Percentiles rank a stretch among this genome's conserved stretches.
Evolutionary conservation across 768 basidiomycete genomes (phyloP).

Genomic region (Leccinum aurantiacum): DNA sequence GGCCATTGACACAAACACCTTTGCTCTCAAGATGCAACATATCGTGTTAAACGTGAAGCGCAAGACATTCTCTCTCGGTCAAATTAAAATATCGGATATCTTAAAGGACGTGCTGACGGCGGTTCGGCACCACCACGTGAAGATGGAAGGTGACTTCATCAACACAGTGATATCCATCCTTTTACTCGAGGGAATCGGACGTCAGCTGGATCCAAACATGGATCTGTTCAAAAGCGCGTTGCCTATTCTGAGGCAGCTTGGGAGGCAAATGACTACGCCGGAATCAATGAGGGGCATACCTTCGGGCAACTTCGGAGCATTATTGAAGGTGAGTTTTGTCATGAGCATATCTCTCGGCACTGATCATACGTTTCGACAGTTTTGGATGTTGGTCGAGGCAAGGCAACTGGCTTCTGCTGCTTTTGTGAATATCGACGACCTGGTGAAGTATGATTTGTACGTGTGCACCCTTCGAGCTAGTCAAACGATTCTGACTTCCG

Average conservation of each 20-base stretch:
- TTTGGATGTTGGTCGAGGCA: constrained; percentile 95
- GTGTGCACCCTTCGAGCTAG: constrained; percentile 29
- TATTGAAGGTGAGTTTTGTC: constrained; percentile 73
- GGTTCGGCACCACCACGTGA: constrained; percentile 91
- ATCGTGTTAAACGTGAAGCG: constrained; percentile 90
- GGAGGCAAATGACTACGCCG: constrained; percentile 84
- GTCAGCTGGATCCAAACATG: constrained; percentile 87
- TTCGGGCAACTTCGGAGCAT: constrained; percentile 72
- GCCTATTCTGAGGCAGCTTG: constrained; percentile 90
- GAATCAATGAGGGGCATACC: constrained; percentile 62
- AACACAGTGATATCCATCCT: constrained; percentile 96
- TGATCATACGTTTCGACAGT: constrained; percentile 39
- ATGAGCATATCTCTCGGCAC: not conserved
- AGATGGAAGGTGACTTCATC: constrained; percentile 98
- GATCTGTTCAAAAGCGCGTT: constrained; percentile 95
- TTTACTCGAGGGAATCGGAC: constrained; percentile 91
- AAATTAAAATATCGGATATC: constrained; percentile 94
- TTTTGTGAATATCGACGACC: constrained; percentile 77
- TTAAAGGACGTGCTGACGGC: constrained; percentile 83
- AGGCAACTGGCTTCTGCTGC: constrained; percentile 80
- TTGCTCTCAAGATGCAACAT: constrained; percentile 97
- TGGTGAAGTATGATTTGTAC: constrained; percentile 86
- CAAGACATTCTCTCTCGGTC: constrained; percentile 96
- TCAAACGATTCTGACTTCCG: constrained; percentile 16
- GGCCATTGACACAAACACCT: constrained; percentile 89